Conservation (phyloP, 352 stramenopile species). For the Pythium phragmitis region DNA sequence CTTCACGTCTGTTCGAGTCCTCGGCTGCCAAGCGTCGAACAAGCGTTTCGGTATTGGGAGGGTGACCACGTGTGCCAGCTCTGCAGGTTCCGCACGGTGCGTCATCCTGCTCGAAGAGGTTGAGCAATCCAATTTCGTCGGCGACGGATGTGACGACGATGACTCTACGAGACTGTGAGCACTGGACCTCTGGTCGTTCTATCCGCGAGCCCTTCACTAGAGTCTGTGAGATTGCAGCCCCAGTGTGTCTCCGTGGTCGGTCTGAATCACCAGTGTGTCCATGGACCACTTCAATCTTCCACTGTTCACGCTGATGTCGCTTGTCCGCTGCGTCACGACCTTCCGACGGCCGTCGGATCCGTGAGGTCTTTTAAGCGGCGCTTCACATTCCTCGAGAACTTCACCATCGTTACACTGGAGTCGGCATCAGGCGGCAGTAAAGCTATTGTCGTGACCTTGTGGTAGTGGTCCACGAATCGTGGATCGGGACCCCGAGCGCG, state of each 20-base stretch:
- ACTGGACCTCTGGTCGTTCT: constrained; percentile 12
- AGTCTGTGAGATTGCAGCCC: constrained; percentile 35
- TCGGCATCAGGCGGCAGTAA: constrained; percentile 19
- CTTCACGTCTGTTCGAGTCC: neutral
- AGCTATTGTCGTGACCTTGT: constrained; percentile 36
- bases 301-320: constrained; percentile 26
- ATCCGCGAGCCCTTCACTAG: constrained; percentile 25
- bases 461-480: constrained; percentile 11
- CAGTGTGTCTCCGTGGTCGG: constrained; percentile 32
- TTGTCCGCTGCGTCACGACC: too few species aligned
- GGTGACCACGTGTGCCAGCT: constrained; percentile 34
- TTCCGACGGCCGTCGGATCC: constrained; percentile 36
- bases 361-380: constrained; percentile 37
- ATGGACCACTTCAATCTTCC: constrained; percentile 31
- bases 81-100: constrained; percentile 34
- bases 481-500: constrained; percentile 34
- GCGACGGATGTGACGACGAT: too few species aligned
- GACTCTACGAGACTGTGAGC: too few species aligned
- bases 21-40: constrained; percentile 33
- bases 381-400: constrained; percentile 41
- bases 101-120: constrained; percentile 3
- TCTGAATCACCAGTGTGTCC: constrained; percentile 31
- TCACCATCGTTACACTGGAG: constrained; percentile 32
- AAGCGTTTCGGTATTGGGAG: constrained; percentile 34
- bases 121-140: too few species aligned